Base-by-base conservation (phyloP, 2,329 filamentous ascomycete genomes). In the Fusarium falciforme region DNA sequence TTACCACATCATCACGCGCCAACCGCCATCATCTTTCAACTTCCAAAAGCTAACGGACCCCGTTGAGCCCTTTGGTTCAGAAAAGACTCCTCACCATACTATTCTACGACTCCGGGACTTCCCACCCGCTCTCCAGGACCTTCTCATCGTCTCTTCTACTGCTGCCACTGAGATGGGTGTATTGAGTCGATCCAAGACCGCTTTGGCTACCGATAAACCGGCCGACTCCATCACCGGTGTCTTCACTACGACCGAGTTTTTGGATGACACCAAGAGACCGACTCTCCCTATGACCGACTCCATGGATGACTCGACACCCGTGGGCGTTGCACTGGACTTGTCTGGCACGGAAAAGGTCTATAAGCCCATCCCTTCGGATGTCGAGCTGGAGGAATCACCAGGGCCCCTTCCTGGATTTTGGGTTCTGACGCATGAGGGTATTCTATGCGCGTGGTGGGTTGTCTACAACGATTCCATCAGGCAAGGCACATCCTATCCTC, bases 401-500 rank as follows among this genome's bases (percentile, higher is more conserved):
- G 91, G 90, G 1, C 96, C 96, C 14, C 84, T 98, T 10, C 96
- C 96, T 7, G 94, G 92, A 12, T 87, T 98, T 47, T 92, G 96
- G 87, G 88, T 94, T 33, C 86, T 99, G 17, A 98, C 97, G 69
- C 92, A 98, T 74, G 94, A 98, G 78, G 96, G 96, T 73, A 85
- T 97, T 11, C 86, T 99, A 17, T 91, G 90, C 54, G 89, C 91
- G 14, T 99, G 96, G 95, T 98, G 96, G 94, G 84, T 98, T 49
- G 89, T 98, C 22, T 98, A 98, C 83, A 90, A 93, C 38, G 94
- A 97, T 47, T 95, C 96, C 2, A 91, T 99, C 70, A 90, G 92
- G 68, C 87, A 92, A 76, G 92, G 92, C 5, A 90, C 90, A 8
- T 89, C 90, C 1, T 98, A 95, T 81, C 89, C 92, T 44, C 93